phyloP scores from a whole-genome alignment of 768 basidiomycete genomes.

The Mrakia blollopis region DNA sequence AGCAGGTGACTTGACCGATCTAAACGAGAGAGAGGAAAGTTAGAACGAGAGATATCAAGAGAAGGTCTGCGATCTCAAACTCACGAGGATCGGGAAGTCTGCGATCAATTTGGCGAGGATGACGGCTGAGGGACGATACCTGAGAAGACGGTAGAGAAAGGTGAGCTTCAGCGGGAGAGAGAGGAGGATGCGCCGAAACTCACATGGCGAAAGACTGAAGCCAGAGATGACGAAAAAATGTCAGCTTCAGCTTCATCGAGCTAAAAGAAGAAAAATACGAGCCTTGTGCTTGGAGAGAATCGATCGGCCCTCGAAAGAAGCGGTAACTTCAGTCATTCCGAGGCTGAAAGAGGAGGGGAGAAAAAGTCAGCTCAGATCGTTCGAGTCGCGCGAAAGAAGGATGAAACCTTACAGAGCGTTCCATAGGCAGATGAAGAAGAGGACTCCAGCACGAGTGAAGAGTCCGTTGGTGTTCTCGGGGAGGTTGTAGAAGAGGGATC shows the following conservation, averaged over 20 bases:
- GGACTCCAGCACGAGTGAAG: conserved; percentile 78
- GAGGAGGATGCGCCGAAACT: too few relatives aligned
- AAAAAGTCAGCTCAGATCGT: too few relatives aligned
- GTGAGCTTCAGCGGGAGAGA: too few relatives aligned
- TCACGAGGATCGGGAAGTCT: conserved; percentile 43
- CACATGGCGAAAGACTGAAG: neutral
- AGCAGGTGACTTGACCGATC: too few relatives aligned
- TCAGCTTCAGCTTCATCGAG: too few relatives aligned
- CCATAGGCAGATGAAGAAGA: conserved; percentile 52
- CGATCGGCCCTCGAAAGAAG: conserved; percentile 58
- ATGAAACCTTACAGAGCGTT: conserved; percentile 12
- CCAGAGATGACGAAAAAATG: too few relatives aligned
- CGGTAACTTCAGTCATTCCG: conserved; percentile 40
- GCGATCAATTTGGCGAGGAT: conserved; percentile 44
- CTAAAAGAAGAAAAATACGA: too few relatives aligned
- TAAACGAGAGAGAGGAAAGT: neutral
- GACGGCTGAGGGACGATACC: conserved; percentile 49
- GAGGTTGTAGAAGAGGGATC: conserved; percentile 67
- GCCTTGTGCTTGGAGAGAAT: conserved; percentile 50
- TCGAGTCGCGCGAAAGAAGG: too few relatives aligned
- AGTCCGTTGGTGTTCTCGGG: conserved; percentile 70
- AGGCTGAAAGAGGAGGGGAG: conserved; percentile 16
- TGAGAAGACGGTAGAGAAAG: conserved; percentile 40
- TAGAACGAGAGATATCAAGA: neutral
- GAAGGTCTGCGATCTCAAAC: neutral